Base-by-base conservation (phyloP, 495 filamentous ascomycete species). In the Podospora appendiculata region DNA sequence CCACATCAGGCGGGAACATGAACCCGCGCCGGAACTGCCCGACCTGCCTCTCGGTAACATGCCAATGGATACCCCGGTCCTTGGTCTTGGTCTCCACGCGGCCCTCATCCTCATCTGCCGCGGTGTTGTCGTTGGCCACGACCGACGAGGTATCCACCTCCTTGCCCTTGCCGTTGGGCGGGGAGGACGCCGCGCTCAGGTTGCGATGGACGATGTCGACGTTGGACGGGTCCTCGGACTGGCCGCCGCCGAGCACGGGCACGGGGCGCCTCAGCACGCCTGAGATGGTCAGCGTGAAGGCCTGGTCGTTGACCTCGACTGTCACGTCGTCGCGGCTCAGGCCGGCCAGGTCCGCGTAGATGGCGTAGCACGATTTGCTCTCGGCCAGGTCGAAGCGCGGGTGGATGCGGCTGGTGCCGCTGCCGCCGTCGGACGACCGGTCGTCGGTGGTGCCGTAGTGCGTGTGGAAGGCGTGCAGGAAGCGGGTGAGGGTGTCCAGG, bases 311-410 rank as follows among this genome's bases (percentile, higher is more conserved):
- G 13, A 40, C 42, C 32, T 56, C 54, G 48, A 56, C 45, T 1
- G 32, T 17, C 7, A 56, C 43, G 17, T 52, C 49, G 0, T 35
- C 10, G 2, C 33, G 38, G 13, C 17, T 14, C 6, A 56, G 44
- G 0, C 54, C 49, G 13, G 54, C 49, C 1, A 56, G 45, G 36
- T 56, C 54, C 44, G 49, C 54, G 49, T 56, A 56, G 38, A 56
- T 44, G 39, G 49, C 43, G 39, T 56, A 56, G 32, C 45, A 41
- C 6, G 49, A 39, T 16, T 34, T 35, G 49, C 17, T 43, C 18
- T 56, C 54, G 25, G 39, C 49, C 34, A 56, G 43, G 45, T 56
- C 54, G 19, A 56, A 56, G 41, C 32, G 32, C 25, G 54, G 54
- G 33, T 48, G 38, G 14, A 36, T 42, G 12, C 32, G 41, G 11